These are phyloP conservation scores for Pythium myriotylum DNA, from an alignment of 352 stramenopile species.

Conservation along the genomic window DNA sequence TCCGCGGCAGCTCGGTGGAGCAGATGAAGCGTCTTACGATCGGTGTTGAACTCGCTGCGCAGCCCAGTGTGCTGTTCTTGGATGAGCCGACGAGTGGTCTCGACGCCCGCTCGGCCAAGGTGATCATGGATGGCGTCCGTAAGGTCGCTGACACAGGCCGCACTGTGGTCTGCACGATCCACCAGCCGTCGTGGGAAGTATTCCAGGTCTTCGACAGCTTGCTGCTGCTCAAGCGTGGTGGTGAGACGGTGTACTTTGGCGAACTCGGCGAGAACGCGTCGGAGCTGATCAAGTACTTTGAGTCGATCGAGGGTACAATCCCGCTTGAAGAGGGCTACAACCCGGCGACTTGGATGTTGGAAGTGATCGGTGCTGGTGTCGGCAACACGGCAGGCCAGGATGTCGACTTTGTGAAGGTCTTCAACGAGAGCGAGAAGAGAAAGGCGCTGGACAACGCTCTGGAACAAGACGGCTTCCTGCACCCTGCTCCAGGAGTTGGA, in stretches of 20 bases:
- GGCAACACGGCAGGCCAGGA: constrained; percentile 26
- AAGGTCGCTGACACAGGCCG: constrained; percentile 58
- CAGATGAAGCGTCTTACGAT: constrained; percentile 58
- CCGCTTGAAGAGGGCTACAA: constrained; percentile 15
- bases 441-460: constrained; percentile 16
- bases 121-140: constrained; percentile 81
- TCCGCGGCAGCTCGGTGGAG: constrained; percentile 37
- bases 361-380: constrained; percentile 49
- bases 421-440: constrained; percentile 12
- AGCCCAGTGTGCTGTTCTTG: constrained; percentile 77
- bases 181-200: constrained; percentile 31
- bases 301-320: constrained; percentile 30
- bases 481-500: constrained; percentile 4
- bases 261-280: constrained; percentile 22
- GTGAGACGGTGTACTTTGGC: constrained; percentile 26
- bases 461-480: constrained; percentile 6
- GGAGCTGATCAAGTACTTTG: constrained; percentile 48
- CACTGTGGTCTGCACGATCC: constrained; percentile 36
- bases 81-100: constrained; percentile 80
- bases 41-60: constrained; percentile 68
- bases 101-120: constrained; percentile 70
- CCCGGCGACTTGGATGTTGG: constrained; percentile 58
- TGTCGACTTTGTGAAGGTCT: constrained; percentile 30
- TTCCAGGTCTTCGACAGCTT: constrained; percentile 30
- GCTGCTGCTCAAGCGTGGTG: constrained; percentile 24